Conservation (phyloP, 805 yeast species). For the Sungouiella thailandica region DNA sequence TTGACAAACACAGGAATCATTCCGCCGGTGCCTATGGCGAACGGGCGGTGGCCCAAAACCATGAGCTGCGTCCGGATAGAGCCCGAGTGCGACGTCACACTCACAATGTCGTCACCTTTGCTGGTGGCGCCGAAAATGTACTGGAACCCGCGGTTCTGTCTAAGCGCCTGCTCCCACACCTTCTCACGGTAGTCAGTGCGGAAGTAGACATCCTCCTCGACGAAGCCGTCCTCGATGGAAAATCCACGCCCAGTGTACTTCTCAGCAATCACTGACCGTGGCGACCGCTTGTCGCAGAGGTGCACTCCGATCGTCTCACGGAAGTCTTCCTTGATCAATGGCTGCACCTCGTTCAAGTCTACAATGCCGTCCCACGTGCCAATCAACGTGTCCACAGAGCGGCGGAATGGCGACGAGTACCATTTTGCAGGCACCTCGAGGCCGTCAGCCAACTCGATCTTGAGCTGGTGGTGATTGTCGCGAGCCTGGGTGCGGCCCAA, state of each 20-base stretch:
- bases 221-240: slow-evolving; percentile 39
- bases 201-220: slow-evolving; percentile 42
- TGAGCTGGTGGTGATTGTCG: slow-evolving; percentile 40
- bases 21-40: slow-evolving; percentile 50
- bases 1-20: slow-evolving; percentile 52
- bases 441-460: slow-evolving; percentile 26
- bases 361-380: slow-evolving; percentile 41
- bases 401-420: slow-evolving; percentile 47
- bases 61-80: slow-evolving; percentile 44
- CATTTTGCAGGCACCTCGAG: slow-evolving; percentile 33
- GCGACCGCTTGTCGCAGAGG: slow-evolving; percentile 44
- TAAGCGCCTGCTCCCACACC: slow-evolving; percentile 35
- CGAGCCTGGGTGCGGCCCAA: slow-evolving; percentile 42
- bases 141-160: slow-evolving; percentile 33
- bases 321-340: slow-evolving; percentile 41
- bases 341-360: slow-evolving; percentile 20
- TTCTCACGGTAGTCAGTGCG: slow-evolving; percentile 36
- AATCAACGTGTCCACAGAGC: slow-evolving; percentile 46
- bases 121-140: slow-evolving; percentile 24
- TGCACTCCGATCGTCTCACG: slow-evolving; percentile 49
- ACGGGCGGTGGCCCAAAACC: slow-evolving; percentile 44
- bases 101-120: slow-evolving; percentile 23
- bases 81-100: slow-evolving; percentile 50
- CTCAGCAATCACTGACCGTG: slow-evolving; percentile 31
- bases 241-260: slow-evolving; percentile 40